Base-by-base conservation (phyloP, 164 flowering plant genomes). In the Aristolochia contorta region DNA sequence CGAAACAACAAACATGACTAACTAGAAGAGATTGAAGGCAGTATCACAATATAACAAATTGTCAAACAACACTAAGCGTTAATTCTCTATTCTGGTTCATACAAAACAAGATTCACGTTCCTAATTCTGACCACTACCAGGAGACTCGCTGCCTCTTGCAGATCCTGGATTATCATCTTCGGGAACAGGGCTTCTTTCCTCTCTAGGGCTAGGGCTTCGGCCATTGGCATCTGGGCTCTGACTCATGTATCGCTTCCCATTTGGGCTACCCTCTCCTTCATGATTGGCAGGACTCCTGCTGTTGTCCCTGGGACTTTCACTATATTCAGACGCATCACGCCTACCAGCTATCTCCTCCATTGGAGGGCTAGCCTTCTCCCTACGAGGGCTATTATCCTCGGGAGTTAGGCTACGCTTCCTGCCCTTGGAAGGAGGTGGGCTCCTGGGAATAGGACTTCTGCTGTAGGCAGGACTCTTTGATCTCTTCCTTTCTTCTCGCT, bases 361-460 rank as follows among this genome's bases (percentile, higher is more conserved):
- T 2, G 84, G 82, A 15, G 89, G 70, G 7, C 86, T 82, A 21
- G 50, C 71, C 47, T 75, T 79, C 55, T 67, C 74, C 54, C 13
- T 62, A 8, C 30, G 15, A 7, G 87, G 84, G 63, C 81, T 76
- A 22, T 69, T 68, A 15, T 73, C 83, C 22, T 68, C 80, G 13
- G 89, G 91, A 16, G 86, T 61, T n/a, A 68, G 77, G 58, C 82
- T 84, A 21, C 66, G 80, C 58, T 77, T 81, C 72, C 85, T 76
- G 2, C 75, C 84, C 59, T 63, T 81, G 50, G 81, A 68, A 55
- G 87, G 77, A 49, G 79, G 82, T 57, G 86, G 80, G 32, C 72
- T 56, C 66, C 59, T 71, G 6, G 79, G 68, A 64, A 77, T 74
- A 16, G 87, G 85, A 76, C 86, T 84, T 65, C 75, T 62, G 64